Conservation (phyloP, 2,329 filamentous ascomycete species). For the Aspergillus vadensis region DNA sequence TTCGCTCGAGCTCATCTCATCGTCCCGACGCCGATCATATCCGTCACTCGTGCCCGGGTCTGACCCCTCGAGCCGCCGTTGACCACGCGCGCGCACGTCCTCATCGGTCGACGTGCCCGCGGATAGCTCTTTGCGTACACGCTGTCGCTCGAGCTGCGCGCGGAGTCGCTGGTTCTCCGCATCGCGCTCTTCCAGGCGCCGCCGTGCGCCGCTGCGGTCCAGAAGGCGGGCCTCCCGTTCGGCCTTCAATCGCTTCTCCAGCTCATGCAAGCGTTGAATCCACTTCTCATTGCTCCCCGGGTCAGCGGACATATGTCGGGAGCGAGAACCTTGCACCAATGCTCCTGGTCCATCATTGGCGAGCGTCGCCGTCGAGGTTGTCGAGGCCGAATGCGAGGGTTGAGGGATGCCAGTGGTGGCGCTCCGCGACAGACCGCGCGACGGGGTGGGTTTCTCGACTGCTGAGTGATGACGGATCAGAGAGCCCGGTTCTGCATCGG, state of each 20-base stretch:
- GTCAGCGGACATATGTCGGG: slow-evolving; percentile 29
- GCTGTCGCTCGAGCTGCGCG: slow-evolving; percentile 63
- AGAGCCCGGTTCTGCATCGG: slow-evolving; percentile 45
- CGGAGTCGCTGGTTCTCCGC: slow-evolving; percentile 72
- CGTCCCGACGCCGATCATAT: slow-evolving; percentile 27
- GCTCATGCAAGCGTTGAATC: slow-evolving; percentile 80
- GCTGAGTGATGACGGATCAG: slow-evolving; percentile 59
- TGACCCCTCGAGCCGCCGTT: slow-evolving; percentile 11
- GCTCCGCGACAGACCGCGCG: slow-evolving; percentile 32
- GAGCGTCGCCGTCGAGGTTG: slow-evolving; percentile 33
- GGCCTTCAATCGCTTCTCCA: slow-evolving; percentile 85
- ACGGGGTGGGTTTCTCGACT: slow-evolving; percentile 43
- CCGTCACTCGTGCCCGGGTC: slow-evolving; percentile 13
- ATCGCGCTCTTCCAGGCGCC: slow-evolving; percentile 75
- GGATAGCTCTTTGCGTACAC: slow-evolving; percentile 40
- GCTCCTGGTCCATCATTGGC: slow-evolving; percentile 29
- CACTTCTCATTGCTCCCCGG: slow-evolving; percentile 67
- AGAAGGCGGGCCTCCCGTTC: slow-evolving; percentile 84
- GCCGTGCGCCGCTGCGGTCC: slow-evolving; percentile 79
- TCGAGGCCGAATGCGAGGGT: slow-evolving; percentile 36
- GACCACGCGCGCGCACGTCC: slow-evolving; percentile 15
- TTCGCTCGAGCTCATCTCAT: slow-evolving; percentile 41
- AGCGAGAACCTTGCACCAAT: slow-evolving; percentile 28
- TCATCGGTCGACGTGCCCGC: slow-evolving; percentile 24
- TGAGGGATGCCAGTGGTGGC: slow-evolving; percentile 38